Conservation (phyloP, 2,329 filamentous ascomycete genomes). For the Xylaria sp. region DNA sequence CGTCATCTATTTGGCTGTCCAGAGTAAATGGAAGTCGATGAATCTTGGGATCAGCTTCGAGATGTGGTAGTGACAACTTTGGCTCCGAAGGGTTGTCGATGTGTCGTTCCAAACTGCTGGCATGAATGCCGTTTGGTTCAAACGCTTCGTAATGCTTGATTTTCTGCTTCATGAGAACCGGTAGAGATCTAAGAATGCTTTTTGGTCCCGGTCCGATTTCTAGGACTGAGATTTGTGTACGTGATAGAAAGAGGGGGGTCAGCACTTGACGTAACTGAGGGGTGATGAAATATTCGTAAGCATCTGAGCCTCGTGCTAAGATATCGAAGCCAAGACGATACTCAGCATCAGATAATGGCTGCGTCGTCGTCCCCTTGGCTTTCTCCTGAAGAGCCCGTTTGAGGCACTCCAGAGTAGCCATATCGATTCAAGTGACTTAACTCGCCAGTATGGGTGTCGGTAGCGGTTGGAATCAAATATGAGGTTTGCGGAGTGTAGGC, state of each 20-base stretch:
- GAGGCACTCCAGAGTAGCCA: slow-evolving; percentile 27
- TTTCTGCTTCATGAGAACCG: slow-evolving; percentile 54
- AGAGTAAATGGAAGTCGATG: slow-evolving; percentile 53
- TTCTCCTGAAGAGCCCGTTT: slow-evolving; percentile 1
- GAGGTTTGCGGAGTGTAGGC: too few relatives aligned
- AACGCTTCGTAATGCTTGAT: slow-evolving; percentile 64
- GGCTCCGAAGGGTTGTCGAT: slow-evolving; percentile 48
- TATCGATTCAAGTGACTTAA: not conserved
- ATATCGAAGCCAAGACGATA: slow-evolving; percentile 62
- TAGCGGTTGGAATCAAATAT: too few relatives aligned
- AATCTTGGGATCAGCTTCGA: slow-evolving; percentile 55
- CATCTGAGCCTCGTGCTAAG: slow-evolving; percentile 52
- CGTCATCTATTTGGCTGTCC: slow-evolving; percentile 40
- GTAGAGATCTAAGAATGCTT: slow-evolving; percentile 64
- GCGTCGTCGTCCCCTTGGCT: slow-evolving; percentile 42
- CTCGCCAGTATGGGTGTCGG: too few relatives aligned
- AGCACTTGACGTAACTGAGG: slow-evolving; percentile 60
- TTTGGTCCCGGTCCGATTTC: slow-evolving; percentile 70
- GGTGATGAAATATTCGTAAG: slow-evolving; percentile 63
- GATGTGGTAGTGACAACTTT: slow-evolving; percentile 54
- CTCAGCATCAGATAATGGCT: slow-evolving; percentile 58
- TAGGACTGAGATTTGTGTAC: slow-evolving; percentile 60
- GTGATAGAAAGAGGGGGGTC: slow-evolving; percentile 54
- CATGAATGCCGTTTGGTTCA: slow-evolving; percentile 63
- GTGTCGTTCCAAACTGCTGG: slow-evolving; percentile 56